Base-by-base conservation (phyloP, 1,139 yeast genomes). In the Debaryomyces subglobosus region DNA sequence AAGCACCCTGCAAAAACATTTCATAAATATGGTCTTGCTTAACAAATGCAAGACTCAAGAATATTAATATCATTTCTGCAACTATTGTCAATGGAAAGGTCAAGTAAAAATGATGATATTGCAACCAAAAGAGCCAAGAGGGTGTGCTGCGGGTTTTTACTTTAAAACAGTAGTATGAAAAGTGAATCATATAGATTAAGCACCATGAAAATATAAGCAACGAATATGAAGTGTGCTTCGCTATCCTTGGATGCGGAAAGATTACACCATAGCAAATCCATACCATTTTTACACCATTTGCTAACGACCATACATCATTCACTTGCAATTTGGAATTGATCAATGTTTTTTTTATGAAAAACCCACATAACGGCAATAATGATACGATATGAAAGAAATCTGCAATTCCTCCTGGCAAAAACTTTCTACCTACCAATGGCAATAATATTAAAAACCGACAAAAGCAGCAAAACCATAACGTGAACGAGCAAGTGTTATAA, bases 391-490 rank as follows among this genome's bases (percentile, higher is more conserved):
- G 79, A 55, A 82, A 80, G 66, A 82, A 83, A 55, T 81, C 86
- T 43, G 87, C 88, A 12, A 85, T 82, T 1, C 90, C 90, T 7
- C 86, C 89, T 1, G 89, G 86, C 25, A 85, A 64, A 56, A 82
- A 85, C 53, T 71, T 72, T 39, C 81, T 65, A 0, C 89, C 88
- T 7, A 84, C 89, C 23, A 85, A 64, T 2, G 88, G 89, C 42
- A 82, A 68, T 29, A 85, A 66, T 2, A 84, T 64, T 12, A 74
- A 48, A 54, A 84, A 74, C 44, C 91, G 64, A 6, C 71, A 64
- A 5, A 82, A 62, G 48, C 86, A 75, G 44, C 85, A 78, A 34
- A 72, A 61, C 81, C 84, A 82, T 21, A 83, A 61, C 3, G 83
- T 72, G 13, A 75, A 67, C 0, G 80, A 61, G 7, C 64, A 68